Percentiles rank a stretch among this genome's conserved stretches.
Conservation (phyloP, 2,329 filamentous ascomycete species). For the Talaromyces sp. region DNA sequence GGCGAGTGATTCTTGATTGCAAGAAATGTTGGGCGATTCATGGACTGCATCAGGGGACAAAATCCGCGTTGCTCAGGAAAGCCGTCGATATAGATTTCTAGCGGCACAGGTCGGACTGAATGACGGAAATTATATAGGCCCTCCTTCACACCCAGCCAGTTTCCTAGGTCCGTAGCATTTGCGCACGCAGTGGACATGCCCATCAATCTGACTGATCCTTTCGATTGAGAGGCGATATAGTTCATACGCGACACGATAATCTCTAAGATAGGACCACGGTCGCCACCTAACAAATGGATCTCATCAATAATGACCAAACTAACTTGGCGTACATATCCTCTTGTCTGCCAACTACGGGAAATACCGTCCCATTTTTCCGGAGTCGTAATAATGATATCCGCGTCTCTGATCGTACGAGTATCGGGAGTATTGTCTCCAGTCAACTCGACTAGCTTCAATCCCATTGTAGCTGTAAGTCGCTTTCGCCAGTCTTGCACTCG, state of each 20-base stretch:
- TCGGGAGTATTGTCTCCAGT: constrained; percentile 98
- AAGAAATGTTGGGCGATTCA: constrained; percentile 95
- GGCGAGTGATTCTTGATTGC: constrained; percentile 96
- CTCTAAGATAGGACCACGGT: constrained; percentile 93
- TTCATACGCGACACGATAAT: constrained; percentile 96
- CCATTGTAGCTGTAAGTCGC: constrained; percentile 74
- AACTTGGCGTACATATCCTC: constrained; percentile 91
- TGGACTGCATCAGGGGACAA: constrained; percentile 96
- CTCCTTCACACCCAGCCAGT: constrained; percentile 96
- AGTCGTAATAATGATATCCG: constrained; percentile 96
- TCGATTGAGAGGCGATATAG: constrained; percentile 92
- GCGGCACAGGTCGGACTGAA: constrained; percentile 88
- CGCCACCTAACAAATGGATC: constrained; percentile 93
- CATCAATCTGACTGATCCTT: constrained; percentile 79
- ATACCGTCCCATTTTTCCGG: constrained; percentile 99
- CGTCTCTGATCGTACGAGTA: constrained; percentile 88
- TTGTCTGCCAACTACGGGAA: constrained; percentile 95
- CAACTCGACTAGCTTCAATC: constrained; percentile 85
- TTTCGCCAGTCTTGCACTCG: constrained; percentile 91
- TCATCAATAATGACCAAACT: constrained; percentile 97
- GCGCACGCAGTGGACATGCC: constrained; percentile 99
- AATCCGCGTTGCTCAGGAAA: constrained; percentile 94
- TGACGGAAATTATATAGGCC: constrained; percentile 96
- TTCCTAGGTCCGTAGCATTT: constrained; percentile 87
- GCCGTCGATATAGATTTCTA: constrained; percentile 96